Conservation (phyloP, 805 yeast species). For the Suhomyces sp. region DNA sequence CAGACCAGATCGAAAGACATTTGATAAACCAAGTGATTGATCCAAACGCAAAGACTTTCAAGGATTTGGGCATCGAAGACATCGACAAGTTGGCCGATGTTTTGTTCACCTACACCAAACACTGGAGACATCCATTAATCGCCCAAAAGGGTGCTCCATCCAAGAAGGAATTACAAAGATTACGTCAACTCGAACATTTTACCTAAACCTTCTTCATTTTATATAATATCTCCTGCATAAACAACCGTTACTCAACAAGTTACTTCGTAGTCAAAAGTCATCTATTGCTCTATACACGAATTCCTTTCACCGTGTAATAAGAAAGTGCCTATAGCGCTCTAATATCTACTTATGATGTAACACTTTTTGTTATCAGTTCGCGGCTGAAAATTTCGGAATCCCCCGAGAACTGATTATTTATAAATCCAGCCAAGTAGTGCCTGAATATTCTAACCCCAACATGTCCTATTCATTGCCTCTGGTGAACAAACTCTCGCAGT, state of each 20-base stretch:
- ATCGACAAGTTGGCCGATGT: slow-evolving; percentile 41
- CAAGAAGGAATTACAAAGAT: slow-evolving; percentile 38
- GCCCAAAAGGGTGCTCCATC: slow-evolving; percentile 44
- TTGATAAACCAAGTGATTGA: slow-evolving; percentile 64
- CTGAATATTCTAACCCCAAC: background rate
- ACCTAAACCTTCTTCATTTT: slow-evolving; percentile 18
- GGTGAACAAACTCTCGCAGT: slow-evolving; percentile 1
- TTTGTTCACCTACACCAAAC: slow-evolving; percentile 44
- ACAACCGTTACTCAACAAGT: no score
- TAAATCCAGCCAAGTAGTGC: background rate
- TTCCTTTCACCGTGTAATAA: no score
- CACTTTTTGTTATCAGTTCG: background rate
- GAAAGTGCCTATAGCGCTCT: no score
- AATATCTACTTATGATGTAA: no score
- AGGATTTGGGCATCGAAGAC: slow-evolving; percentile 63
- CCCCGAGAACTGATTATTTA: background rate
- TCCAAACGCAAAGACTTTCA: slow-evolving; percentile 58
- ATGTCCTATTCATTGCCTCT: slow-evolving; percentile 4
- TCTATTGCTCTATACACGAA: no score
- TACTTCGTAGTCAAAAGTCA: no score
- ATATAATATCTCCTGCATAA: background rate
- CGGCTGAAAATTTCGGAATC: background rate
- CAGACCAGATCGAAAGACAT: slow-evolving; percentile 75
- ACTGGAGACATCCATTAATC: slow-evolving; percentile 50
- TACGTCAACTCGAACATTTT: slow-evolving; percentile 45